Evolutionary conservation across 2,329 filamentous ascomycete genomes (phyloP).

Genomic region (Plectosphaerella sp.): DNA sequence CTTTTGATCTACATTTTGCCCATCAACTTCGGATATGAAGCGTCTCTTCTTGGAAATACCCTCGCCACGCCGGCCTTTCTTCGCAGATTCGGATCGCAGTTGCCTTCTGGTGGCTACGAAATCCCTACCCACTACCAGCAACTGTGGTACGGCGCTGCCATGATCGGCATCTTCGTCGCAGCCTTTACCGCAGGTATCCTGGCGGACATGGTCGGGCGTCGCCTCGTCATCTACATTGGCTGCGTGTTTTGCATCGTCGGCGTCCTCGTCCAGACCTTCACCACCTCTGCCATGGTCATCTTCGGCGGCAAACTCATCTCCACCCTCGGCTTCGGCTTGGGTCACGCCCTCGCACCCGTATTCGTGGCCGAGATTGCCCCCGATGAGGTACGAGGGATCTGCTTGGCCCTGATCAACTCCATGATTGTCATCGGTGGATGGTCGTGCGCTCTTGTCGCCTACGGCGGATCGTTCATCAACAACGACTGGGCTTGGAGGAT

Average conservation of each 20-base stretch:
- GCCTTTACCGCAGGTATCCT: constrained; percentile 4
- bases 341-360: constrained; percentile 10
- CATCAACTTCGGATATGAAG: constrained; percentile 8
- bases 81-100: not conserved
- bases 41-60: constrained; percentile 3
- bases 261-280: constrained; percentile 8
- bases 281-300: constrained; percentile 6
- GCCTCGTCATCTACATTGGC: constrained; percentile 3
- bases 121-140: constrained; percentile 3
- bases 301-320: constrained; percentile 9
- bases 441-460: constrained; percentile 9
- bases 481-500: constrained; percentile 7
- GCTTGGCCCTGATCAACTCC: constrained; percentile 5
- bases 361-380: constrained; percentile 13
- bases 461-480: constrained; percentile 3
- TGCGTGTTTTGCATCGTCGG: constrained; percentile 7
- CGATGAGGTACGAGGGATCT: constrained; percentile 6
- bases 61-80: constrained; percentile 1
- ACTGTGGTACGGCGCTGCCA: constrained; percentile 2
- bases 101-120: not conserved
- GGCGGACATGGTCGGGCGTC: constrained; percentile 7
- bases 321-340: constrained; percentile 6
- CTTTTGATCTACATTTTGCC: constrained; percentile 8
- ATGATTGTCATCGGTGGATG: constrained; percentile 6
- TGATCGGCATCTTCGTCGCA: constrained; percentile 5